Evolutionary conservation across 2,329 filamentous ascomycete species (phyloP).

Genomic region (Fusarium gaditjirri): DNA sequence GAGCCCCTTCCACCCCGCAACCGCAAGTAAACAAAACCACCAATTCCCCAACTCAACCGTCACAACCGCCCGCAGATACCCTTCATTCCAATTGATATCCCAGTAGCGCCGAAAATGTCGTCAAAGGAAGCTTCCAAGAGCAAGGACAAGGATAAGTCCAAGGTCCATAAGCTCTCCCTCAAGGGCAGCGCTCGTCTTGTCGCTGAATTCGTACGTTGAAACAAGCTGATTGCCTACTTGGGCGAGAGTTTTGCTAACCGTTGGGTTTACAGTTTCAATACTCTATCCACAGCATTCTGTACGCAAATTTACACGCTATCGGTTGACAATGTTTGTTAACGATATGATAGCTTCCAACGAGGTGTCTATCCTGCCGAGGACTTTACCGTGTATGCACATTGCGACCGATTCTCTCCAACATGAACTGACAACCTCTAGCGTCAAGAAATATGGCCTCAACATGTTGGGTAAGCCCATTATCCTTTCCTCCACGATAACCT

Average conservation of each 20-base stretch:
- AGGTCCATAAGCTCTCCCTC: slow-evolving; percentile 93
- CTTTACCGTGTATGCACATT: slow-evolving; percentile 79
- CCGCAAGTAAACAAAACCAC: slow-evolving; percentile 45
- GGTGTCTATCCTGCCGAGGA: slow-evolving; percentile 92
- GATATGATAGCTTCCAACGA: slow-evolving; percentile 76
- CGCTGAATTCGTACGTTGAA: slow-evolving; percentile 86
- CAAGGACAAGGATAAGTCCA: slow-evolving; percentile 75
- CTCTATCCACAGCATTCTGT: slow-evolving; percentile 97
- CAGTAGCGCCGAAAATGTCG: slow-evolving; percentile 39
- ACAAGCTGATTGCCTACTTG: not conserved
- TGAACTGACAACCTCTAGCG: slow-evolving; percentile 50
- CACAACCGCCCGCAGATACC: not conserved
- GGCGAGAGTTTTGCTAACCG: slow-evolving; percentile 29
- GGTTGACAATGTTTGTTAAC: not conserved
- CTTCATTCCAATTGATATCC: not conserved
- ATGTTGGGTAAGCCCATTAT: slow-evolving; percentile 75
- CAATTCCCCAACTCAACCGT: not conserved
- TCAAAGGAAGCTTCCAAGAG: slow-evolving; percentile 46
- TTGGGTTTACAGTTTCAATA: slow-evolving; percentile 80
- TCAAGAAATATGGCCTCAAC: slow-evolving; percentile 99
- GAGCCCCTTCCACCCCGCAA: slow-evolving; percentile 41
- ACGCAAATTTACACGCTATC: slow-evolving; percentile 32
- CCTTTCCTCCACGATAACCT: rapidly evolving
- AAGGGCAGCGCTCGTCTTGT: slow-evolving; percentile 88
- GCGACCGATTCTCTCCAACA: not conserved